phyloP scores from a whole-genome alignment of 148 eudicot species.

The Gaultheria prostrata region DNA sequence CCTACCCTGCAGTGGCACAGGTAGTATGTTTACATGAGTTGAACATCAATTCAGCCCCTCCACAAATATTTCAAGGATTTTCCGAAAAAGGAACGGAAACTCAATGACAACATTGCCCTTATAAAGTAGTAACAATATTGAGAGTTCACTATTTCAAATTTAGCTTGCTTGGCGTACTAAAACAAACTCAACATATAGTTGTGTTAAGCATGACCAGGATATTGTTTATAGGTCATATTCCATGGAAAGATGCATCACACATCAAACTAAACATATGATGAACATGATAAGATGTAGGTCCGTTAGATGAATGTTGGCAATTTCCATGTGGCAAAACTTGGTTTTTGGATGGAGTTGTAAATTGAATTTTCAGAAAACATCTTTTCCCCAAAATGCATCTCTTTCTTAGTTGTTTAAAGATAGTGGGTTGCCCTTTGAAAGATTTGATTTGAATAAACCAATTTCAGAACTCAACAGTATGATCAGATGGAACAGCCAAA shows the following conservation, averaged over 20 bases:
- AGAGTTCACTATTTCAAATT: slow-evolving; percentile 1
- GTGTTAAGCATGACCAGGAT: neutral
- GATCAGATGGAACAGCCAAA: neutral
- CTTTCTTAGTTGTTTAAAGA: neutral
- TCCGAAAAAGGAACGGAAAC: neutral
- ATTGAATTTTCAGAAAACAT: neutral
- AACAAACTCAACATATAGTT: neutral
- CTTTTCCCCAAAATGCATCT: neutral
- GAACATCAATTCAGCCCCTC: neutral
- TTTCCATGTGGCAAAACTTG: neutral
- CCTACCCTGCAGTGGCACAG: slow-evolving; percentile 49
- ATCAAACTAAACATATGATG: neutral
- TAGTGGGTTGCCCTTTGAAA: neutral
- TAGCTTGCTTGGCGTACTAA: neutral
- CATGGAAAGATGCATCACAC: neutral
- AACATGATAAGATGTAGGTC: no score
- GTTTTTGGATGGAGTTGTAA: neutral
- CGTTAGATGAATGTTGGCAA: neutral
- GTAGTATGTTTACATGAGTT: slow-evolving; percentile 6
- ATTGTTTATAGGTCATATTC: neutral
- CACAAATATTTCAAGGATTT: neutral
- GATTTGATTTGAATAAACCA: neutral
- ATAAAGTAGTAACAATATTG: neutral
- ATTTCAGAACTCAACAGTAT: neutral
- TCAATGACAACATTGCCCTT: neutral